Base-by-base conservation (phyloP, 1,139 yeast genomes). In the Lizanozyma gosingica region DNA sequence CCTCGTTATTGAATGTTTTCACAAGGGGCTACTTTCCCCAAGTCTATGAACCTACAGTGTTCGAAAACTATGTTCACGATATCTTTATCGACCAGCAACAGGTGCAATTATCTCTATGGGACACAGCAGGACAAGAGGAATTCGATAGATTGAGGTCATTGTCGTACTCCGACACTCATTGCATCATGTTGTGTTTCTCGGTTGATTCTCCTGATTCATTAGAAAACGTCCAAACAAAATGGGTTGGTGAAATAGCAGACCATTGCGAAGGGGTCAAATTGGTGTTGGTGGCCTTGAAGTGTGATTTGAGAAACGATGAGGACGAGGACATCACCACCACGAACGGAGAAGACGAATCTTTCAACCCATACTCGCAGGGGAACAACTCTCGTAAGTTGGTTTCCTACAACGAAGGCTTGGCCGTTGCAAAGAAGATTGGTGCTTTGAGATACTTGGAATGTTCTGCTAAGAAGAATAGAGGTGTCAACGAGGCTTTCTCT, bases 101-200 rank as follows among this genome's bases (percentile, higher is more conserved):
- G 40, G 85, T 92, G 53, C 95, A 90, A 56, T 67, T 92, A 47
- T 87, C 97, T 18, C 70, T 92, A 43, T 92, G 98, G 98, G 98
- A 92, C 59, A 92, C 98, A 4, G 98, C 98, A 3, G 98, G 98
- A 4, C 98, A 92, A 67, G 98, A 92, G 65, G 98, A 92, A 65
- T 92, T 90, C 56, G 98, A 92, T 60, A 73, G 97, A 47, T 71
- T 90, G 56, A 76, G 97, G 57, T 84, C 95, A 2, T 69, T 90
- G 48, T 83, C 94, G 35, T 92, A 92, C 60, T 81, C 94, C 16
- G 98, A 92, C 59, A 92, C 98, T 4, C 97, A 92, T 62, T 87
- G 96, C 52, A 90, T 92, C 52, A 90, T 92, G 94, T 75, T 92
- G 44, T 92, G 98, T 67, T 92, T 92, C 59, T 80, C 94, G 33